phyloP scores from a whole-genome alignment of 768 basidiomycete species.

The Sistotremastrum niveocremeum region DNA sequence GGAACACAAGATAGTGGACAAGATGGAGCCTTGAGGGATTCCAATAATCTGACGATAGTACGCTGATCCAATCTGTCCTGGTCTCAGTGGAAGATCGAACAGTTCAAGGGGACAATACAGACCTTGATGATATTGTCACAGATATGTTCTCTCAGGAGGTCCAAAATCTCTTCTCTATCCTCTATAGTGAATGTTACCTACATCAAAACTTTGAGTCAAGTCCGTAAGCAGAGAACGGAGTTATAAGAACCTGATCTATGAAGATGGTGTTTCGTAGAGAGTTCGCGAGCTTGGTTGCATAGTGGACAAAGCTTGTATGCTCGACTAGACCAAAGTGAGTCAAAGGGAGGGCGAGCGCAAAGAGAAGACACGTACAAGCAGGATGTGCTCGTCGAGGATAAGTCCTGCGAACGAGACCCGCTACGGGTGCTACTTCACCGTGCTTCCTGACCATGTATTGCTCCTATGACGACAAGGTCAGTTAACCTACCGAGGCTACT shows the following conservation, averaged over 20 bases:
- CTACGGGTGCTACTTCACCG: constrained; percentile 44
- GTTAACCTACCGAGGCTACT: background rate
- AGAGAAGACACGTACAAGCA: constrained; percentile 33
- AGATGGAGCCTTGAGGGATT: constrained; percentile 94
- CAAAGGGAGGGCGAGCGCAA: background rate
- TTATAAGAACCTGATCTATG: constrained; percentile 54
- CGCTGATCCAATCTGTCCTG: constrained; percentile 55
- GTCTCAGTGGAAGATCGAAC: background rate
- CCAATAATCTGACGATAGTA: constrained; percentile 86
- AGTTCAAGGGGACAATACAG: background rate
- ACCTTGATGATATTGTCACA: constrained; percentile 88
- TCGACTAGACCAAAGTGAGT: constrained; percentile 38
- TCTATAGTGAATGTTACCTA: constrained; percentile 42
- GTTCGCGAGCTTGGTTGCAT: constrained; percentile 54
- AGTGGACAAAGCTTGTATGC: constrained; percentile 54
- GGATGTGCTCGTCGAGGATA: constrained; percentile 52
- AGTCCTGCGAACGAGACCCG: constrained; percentile 42
- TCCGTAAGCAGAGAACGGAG: background rate
- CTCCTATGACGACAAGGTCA: constrained; percentile 32
- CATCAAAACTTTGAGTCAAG: background rate
- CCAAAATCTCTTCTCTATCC: constrained; percentile 46
- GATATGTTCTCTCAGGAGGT: constrained; percentile 80
- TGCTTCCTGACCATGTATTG: constrained; percentile 58
- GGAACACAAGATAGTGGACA: constrained; percentile 87
- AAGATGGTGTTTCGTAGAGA: constrained; percentile 67